Evolutionary conservation across 108 stramenopile species (phyloP), one percentile per base, ranked within the genome.

Genomic region (Nannochloropsis gaditana): DNA sequence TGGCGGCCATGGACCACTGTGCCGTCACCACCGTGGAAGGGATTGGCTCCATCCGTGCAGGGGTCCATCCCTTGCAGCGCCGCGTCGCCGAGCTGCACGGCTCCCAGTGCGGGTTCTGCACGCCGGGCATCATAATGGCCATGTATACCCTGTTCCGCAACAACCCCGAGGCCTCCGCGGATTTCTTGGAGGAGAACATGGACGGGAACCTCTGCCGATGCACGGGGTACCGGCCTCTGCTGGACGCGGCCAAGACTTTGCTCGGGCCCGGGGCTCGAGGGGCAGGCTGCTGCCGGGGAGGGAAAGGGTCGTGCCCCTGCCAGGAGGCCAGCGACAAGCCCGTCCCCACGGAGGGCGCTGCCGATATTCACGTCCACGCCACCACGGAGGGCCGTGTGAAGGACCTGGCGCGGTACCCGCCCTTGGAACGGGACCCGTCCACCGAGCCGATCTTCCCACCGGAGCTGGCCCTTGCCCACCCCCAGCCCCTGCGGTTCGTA

Each of bases 191-290:
- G 90, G 96, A 95, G 85, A 93, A 93, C 82, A 45, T 98, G 85
- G 97, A 98, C 88, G 97, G 97, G 42, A 98, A 98, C 88, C 87
- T 98, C 9, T 98, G 97, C 87, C 92, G 97, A 2, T 98, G 97
- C 86, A 98, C 97, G 19, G 95, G 95, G 2, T 97, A 97, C 83
- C 93, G 97, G 17, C 97, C 97, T 43, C 96, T 97, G 85, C 95
- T 96, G 94, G 97, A 97, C 89, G 95, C 96, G 1, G 97, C 97
- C 42, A 90, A 89, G 79, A 81, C 85, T n/a, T 87, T 90, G 21
- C 86, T 86, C 21, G 41, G 17, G 6, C 85, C 89, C 85, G 88
- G 43, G 19, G 80, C 80, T 9, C 17, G 50, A 19, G 45, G 45
- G 44, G 17, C 4, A 43, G 87, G 87, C 5, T 87, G 87, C 43